phyloP scores from a whole-genome alignment of 306 rosid genomes.

The Glycine tomentella region DNA sequence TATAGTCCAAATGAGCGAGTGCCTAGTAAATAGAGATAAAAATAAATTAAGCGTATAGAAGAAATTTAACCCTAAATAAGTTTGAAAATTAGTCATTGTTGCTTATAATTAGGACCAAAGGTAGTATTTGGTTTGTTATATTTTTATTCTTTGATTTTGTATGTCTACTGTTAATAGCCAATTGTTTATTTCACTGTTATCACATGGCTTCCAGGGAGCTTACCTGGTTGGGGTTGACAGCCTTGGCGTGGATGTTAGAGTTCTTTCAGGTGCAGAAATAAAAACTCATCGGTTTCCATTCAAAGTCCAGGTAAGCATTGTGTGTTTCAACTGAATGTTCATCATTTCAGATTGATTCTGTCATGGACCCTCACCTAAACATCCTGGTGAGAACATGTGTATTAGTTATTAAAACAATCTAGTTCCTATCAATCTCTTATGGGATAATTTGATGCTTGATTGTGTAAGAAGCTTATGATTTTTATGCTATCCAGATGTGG shows the following conservation, averaged over 20 bases:
- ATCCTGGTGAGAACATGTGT: conserved; percentile 18
- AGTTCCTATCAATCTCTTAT: conserved; percentile 1
- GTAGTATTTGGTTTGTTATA: conserved; percentile 9
- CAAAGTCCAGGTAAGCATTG: conserved; percentile 73
- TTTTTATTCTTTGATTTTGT: neutral
- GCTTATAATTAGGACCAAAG: too few species aligned
- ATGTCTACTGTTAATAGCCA: neutral
- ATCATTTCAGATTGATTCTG: conserved; percentile 30
- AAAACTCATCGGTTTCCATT: conserved; percentile 90
- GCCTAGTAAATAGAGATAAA: too few species aligned
- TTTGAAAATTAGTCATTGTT: too few species aligned
- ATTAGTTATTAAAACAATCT: conserved; percentile 23
- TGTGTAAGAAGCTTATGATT: neutral
- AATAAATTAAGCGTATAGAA: too few species aligned
- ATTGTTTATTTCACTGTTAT: conserved; percentile 34
- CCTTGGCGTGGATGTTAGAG: conserved; percentile 91
- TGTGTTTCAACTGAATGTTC: conserved; percentile 31
- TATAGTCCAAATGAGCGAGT: too few species aligned
- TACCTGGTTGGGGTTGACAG: conserved; percentile 86
- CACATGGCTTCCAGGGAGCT: conserved; percentile 72
- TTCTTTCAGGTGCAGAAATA: conserved; percentile 71
- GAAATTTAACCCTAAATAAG: too few species aligned
- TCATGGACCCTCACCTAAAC: neutral
- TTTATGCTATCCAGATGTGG: conserved; percentile 12
- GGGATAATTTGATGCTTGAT: conserved; percentile 18